A percentile compares a stretch with the other conserved stretches of the same genome.
These are phyloP conservation scores for Ballota nigra DNA, from an alignment of 257 asterid genomes.

Conservation along the genomic window DNA sequence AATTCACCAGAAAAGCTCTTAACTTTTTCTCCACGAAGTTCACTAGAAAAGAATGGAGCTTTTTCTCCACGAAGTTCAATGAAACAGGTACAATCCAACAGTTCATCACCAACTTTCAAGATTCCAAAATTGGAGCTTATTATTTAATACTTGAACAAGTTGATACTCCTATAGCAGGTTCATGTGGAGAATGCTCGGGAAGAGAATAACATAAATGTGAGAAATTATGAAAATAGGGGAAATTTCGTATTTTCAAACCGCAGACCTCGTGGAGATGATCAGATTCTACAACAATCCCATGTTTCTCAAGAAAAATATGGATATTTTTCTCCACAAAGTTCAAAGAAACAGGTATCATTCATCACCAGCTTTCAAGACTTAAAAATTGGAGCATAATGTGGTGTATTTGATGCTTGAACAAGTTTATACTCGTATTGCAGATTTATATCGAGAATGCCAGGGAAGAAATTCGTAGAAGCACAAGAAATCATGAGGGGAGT, in stretches of 20 bases:
- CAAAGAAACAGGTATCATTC: background rate
- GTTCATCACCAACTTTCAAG: background rate
- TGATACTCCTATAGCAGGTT: background rate
- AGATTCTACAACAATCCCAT: background rate
- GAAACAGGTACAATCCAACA: background rate
- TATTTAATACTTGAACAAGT: background rate
- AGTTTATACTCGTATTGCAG: background rate
- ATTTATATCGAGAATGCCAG: background rate
- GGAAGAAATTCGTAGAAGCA: background rate
- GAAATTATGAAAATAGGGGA: background rate
- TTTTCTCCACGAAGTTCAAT: background rate
- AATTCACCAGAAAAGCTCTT: background rate
- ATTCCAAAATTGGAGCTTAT: slow-evolving; percentile 19
- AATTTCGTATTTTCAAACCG: background rate
- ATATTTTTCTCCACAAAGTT: background rate
- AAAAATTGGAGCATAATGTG: slow-evolving; percentile 12
- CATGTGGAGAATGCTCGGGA: background rate
- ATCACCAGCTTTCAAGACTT: slow-evolving; percentile 1
- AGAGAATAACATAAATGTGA: background rate
- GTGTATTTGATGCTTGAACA: background rate
- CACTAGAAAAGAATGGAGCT: background rate
- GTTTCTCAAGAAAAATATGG: background rate
- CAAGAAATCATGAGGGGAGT: background rate
- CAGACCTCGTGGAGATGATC: background rate
- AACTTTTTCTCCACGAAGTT: background rate